Base-by-base conservation (phyloP, 2,329 filamentous ascomycete species). In the Fusarium sp. region DNA sequence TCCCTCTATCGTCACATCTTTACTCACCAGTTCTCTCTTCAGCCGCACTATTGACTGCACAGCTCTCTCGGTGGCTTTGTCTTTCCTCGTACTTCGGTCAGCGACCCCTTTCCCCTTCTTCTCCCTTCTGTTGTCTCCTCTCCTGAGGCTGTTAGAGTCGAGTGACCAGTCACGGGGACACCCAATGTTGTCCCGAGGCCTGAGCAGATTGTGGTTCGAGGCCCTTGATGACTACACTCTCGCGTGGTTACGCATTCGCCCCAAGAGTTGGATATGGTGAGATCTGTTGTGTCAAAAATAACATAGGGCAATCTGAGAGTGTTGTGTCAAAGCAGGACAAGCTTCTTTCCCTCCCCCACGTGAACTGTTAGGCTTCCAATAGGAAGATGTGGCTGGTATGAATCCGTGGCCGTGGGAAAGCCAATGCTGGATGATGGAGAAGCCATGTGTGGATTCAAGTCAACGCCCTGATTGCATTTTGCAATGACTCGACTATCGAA, bases 381-480 rank as follows among this genome's bases (percentile, higher is more conserved):
- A 59, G 45, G 66, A 70, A 42, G 42, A 65, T 64, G 51, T 73
- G 65, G 60, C 70, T 54, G 53, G 38, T 55, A 48, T 63, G 62
- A 67, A 72, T 58, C 62, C 62, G 67, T 65, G 61, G 64, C 61
- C 56, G 65, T 70, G 69, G 59, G 61, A 71, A 72, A 56, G 51
- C 72, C 68, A 74, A 63, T 59, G 65, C 68, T 69, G 68, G 55
- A 71, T 68, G 66, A 74, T 71, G 68, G 63, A 60, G 53, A 59
- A 72, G 65, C 69, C 69, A 58, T 60, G 65, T 63, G 72, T 75
- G 72, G 72, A 44, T 75, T 75, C 72, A 59, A 74, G 72, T 67
- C 68, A 65, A 75, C 69, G 67, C 72, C 72, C 66, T 53, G 72
- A 72, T 74, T 73, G 71, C 62, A 71, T 61, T 66, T 31, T 72